phyloP scores from a whole-genome alignment of 208 protist genomes.

The Leishmania guyanensis region DNA sequence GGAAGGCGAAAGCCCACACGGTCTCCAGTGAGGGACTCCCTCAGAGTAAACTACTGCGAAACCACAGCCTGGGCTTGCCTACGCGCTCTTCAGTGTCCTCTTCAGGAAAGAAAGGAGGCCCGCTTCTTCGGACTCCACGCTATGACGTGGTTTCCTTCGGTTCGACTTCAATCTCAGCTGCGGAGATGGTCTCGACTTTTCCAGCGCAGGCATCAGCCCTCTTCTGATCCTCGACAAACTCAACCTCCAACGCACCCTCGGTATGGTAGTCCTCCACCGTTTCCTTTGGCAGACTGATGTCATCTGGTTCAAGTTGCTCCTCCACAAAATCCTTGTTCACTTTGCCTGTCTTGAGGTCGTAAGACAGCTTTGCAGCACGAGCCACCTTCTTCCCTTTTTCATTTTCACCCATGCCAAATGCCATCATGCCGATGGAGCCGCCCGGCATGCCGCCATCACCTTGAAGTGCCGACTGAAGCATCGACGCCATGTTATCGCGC shows the following conservation, averaged over 20 bases:
- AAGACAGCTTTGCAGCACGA: conserved; percentile 69
- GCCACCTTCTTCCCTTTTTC: conserved; percentile 92
- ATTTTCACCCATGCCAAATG: conserved; percentile 89
- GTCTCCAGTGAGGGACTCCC: background rate
- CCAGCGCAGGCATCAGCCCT: conserved; percentile 5
- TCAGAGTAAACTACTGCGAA: background rate
- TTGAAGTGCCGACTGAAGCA: conserved; percentile 72
- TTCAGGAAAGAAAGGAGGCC: background rate
- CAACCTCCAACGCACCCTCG: conserved; percentile 76
- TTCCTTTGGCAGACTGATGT: conserved; percentile 75
- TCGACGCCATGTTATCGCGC: conserved; percentile 78
- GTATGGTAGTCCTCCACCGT: conserved; percentile 80
- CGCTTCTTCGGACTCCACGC: background rate
- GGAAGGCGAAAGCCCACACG: background rate
- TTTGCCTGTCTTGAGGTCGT: conserved; percentile 79
- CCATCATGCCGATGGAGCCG: conserved; percentile 86
- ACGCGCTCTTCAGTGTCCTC: background rate
- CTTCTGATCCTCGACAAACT: conserved; percentile 75
- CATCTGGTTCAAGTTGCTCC: conserved; percentile 87
- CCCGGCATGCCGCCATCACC: conserved; percentile 61
- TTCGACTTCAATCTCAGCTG: conserved; percentile 57
- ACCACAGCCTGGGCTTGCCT: background rate
- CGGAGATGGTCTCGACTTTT: conserved; percentile 34
- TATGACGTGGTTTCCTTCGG: conserved; percentile 3
- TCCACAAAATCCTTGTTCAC: conserved; percentile 90